phyloP scores from a whole-genome alignment of 371 early-diverging fungal species.

The Rhizopus stolonifer region DNA sequence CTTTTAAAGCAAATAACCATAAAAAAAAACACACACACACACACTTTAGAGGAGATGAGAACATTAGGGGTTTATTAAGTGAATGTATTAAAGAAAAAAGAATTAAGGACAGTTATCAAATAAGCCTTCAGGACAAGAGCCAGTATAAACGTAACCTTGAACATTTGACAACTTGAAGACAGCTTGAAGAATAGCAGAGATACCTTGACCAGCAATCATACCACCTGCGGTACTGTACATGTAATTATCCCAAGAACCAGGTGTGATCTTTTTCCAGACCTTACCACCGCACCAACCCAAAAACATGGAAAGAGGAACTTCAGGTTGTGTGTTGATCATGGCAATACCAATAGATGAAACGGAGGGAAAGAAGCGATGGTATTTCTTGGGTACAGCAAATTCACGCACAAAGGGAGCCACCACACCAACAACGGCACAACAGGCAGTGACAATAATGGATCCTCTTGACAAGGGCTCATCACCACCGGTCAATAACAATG shows the following conservation, averaged over 20 bases:
- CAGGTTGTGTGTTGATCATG: constrained; percentile 62
- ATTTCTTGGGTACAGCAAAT: constrained; percentile 54
- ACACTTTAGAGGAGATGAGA: too few species aligned
- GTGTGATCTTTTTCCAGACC: constrained; percentile 53
- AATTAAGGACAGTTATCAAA: constrained; percentile 35
- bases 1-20: too few species aligned
- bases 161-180: constrained; percentile 49
- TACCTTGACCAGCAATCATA: constrained; percentile 76
- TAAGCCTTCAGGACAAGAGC: constrained; percentile 36
- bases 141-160: constrained; percentile 19
- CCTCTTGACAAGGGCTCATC: constrained; percentile 42
- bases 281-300: constrained; percentile 55
- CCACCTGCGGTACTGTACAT: constrained; percentile 67
- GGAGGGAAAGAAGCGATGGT: constrained; percentile 59
- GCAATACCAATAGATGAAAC: constrained; percentile 70
- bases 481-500: constrained; percentile 55
- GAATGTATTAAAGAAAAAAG: background rate
- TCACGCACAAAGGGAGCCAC: constrained; percentile 49
- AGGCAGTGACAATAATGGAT: constrained; percentile 50
- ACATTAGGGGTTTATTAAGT: too few species aligned
- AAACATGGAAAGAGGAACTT: constrained; percentile 61
- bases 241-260: constrained; percentile 42
- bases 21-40: too few species aligned
- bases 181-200: constrained; percentile 65
- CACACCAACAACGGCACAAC: constrained; percentile 50